phyloP scores from a whole-genome alignment of 129 eudicot genomes.

The Apium graveolens region DNA sequence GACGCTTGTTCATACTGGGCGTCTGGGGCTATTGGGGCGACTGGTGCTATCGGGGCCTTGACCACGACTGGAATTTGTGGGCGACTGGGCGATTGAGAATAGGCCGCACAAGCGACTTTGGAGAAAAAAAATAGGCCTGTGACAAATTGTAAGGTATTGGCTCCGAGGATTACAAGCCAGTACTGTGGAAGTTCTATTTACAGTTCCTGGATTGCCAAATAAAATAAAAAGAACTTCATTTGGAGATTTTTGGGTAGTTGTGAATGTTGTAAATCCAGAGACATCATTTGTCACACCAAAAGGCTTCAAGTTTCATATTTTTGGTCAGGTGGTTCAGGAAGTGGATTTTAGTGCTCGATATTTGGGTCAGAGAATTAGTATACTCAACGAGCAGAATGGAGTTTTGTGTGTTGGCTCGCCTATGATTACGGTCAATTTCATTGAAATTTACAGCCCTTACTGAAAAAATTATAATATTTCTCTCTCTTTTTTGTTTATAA shows the following conservation, averaged over 20 bases:
- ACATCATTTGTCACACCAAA: background rate
- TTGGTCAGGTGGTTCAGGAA: background rate
- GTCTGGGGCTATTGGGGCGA: no score
- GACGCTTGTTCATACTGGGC: no score
- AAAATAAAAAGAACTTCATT: slow-evolving; percentile 23
- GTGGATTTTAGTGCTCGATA: background rate
- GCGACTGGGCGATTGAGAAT: no score
- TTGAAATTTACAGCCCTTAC: background rate
- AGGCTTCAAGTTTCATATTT: background rate
- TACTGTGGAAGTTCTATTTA: slow-evolving; percentile 10
- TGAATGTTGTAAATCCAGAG: background rate
- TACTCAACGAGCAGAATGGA: slow-evolving; percentile 6
- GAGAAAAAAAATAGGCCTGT: no score
- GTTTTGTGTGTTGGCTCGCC: slow-evolving; percentile 5
- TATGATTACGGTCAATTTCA: background rate
- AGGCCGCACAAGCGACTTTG: no score
- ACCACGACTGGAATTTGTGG: no score
- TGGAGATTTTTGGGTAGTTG: slow-evolving; percentile 33
- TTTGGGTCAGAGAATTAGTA: background rate
- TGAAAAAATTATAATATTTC: no score
- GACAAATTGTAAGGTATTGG: slow-evolving; percentile 28
- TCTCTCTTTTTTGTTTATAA: no score
- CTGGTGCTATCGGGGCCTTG: no score
- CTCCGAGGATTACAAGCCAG: slow-evolving; percentile 18
- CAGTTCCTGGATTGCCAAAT: slow-evolving; percentile 24